Evolutionary conservation across 352 stramenopile species (phyloP).

Genomic region (Pythium apleroticum): DNA sequence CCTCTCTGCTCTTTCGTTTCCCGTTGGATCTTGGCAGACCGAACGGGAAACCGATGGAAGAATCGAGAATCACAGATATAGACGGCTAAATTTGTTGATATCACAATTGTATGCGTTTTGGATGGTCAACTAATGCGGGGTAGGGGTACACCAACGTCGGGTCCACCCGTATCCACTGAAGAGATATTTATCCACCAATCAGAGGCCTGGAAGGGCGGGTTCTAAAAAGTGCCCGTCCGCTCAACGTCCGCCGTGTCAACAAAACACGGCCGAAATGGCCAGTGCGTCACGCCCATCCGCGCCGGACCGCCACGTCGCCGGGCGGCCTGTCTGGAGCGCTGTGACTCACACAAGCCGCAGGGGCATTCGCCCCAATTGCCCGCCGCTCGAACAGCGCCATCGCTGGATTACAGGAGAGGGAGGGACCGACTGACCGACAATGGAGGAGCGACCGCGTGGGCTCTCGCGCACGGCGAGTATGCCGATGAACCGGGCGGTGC

Average conservation of each 20-base stretch:
- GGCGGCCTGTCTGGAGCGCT: not conserved
- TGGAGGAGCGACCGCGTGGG: slow-evolving; percentile 9
- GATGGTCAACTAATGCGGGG: not conserved
- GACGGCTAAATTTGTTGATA: not conserved
- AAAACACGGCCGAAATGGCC: slow-evolving; percentile 1
- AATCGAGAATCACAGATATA: not conserved
- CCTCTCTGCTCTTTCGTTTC: no score
- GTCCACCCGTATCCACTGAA: not conserved
- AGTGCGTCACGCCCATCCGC: slow-evolving; percentile 2
- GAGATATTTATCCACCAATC: not conserved
- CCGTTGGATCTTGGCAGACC: not conserved
- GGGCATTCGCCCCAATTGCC: not conserved
- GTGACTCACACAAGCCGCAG: not conserved
- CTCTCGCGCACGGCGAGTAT: slow-evolving; percentile 24
- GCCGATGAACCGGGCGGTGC: not conserved
- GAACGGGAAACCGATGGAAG: slow-evolving; percentile 5
- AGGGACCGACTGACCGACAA: not conserved
- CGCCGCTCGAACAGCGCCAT: not conserved
- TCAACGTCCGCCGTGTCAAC: not conserved
- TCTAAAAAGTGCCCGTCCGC: not conserved
- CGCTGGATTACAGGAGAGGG: not conserved
- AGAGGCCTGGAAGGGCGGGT: not conserved
- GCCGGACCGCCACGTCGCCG: not conserved
- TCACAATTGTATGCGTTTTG: not conserved
- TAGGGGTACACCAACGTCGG: slow-evolving; percentile 4